Percentiles rank a stretch among this genome's conserved stretches.
Conservation (phyloP, 441 rosid genomes). For the Pelargonium australe region DNA sequence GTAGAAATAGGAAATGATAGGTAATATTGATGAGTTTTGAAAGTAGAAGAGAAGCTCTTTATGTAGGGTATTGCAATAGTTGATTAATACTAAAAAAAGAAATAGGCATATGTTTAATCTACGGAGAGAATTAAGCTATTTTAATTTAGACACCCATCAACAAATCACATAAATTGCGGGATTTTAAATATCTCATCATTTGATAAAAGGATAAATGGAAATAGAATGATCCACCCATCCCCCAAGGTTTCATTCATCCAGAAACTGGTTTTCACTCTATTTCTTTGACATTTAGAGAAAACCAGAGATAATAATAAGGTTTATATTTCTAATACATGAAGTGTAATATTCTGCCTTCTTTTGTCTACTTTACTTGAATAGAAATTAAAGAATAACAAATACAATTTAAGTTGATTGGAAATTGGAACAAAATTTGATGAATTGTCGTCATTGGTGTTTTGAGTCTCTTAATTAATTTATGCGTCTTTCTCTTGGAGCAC, state of each 20-base stretch:
- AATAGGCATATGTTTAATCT: too few relatives aligned
- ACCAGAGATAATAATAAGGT: not conserved
- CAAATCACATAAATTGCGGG: too few relatives aligned
- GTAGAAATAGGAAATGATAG: too few relatives aligned
- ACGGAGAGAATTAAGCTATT: too few relatives aligned
- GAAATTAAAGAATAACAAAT: not conserved
- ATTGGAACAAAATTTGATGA: slow-evolving; percentile 1
- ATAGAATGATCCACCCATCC: too few relatives aligned
- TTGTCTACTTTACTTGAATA: not conserved
- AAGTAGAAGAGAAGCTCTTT: too few relatives aligned
- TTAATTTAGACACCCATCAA: too few relatives aligned
- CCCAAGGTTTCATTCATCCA: not conserved
- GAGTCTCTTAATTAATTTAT: not conserved
- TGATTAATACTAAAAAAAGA: too few relatives aligned
- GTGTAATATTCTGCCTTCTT: not conserved
- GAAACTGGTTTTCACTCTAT: not conserved
- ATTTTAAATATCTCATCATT: too few relatives aligned
- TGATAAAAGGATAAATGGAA: too few relatives aligned
- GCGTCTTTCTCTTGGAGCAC: slow-evolving; percentile 1
- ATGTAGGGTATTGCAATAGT: too few relatives aligned
- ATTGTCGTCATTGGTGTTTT: not conserved
- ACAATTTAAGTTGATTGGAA: not conserved
- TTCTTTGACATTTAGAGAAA: not conserved
- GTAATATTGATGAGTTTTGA: too few relatives aligned
- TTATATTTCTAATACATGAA: not conserved